phyloP scores from a whole-genome alignment of 2,329 filamentous ascomycete species.

The Massarina eburnea region DNA sequence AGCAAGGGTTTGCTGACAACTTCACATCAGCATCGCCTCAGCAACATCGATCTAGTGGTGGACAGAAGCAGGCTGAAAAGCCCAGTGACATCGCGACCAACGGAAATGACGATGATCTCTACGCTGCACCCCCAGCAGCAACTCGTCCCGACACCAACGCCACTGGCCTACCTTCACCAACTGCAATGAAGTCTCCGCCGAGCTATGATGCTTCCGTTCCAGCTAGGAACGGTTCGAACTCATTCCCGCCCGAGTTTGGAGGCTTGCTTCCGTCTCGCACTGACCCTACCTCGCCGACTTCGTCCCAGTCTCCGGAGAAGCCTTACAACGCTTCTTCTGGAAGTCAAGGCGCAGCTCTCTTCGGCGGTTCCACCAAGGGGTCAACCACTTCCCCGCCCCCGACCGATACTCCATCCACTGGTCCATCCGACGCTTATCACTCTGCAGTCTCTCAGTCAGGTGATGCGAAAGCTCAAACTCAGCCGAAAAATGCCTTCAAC shows the following conservation, averaged over 20 bases:
- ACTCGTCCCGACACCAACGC: slow-evolving; percentile 39
- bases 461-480: slow-evolving; percentile 43
- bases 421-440: slow-evolving; percentile 47
- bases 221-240: slow-evolving; percentile 43
- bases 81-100: slow-evolving; percentile 22
- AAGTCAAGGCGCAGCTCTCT: slow-evolving; percentile 44
- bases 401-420: slow-evolving; percentile 43
- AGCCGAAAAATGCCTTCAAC: slow-evolving; percentile 65
- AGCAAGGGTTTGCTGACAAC: slow-evolving; percentile 86
- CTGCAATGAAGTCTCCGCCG: slow-evolving; percentile 61
- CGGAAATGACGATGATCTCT: slow-evolving; percentile 33
- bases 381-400: slow-evolving; percentile 42
- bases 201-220: slow-evolving; percentile 53
- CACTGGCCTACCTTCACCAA: slow-evolving; percentile 52
- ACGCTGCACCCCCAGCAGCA: slow-evolving; percentile 35
- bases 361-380: slow-evolving; percentile 41
- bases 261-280: slow-evolving; percentile 59
- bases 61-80: slow-evolving; percentile 29
- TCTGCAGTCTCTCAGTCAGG: slow-evolving; percentile 42
- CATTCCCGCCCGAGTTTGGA: slow-evolving; percentile 57
- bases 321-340: slow-evolving; percentile 37
- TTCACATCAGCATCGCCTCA: slow-evolving; percentile 67
- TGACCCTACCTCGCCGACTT: slow-evolving; percentile 49
- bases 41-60: slow-evolving; percentile 31
- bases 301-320: slow-evolving; percentile 42